Percentiles rank a stretch among this genome's conserved stretches.
These are phyloP conservation scores for Luvunga scandens DNA, from an alignment of 345 rosid genomes.

Conservation along the genomic window DNA sequence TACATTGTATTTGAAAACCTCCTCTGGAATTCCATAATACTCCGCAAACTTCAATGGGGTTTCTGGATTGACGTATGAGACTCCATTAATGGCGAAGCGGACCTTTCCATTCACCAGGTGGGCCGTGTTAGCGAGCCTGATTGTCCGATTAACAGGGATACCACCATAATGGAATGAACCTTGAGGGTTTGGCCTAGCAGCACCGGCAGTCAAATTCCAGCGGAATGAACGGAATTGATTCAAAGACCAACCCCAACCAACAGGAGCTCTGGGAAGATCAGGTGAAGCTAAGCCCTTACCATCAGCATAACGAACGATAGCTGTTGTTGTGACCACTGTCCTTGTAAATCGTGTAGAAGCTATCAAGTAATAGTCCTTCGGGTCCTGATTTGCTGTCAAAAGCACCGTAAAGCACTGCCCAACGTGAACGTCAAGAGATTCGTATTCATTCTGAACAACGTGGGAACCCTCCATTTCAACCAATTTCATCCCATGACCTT, in stretches of 20 bases:
- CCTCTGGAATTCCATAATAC: slow-evolving; percentile 40
- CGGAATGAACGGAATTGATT: slow-evolving; percentile 73
- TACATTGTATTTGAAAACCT: slow-evolving; percentile 55
- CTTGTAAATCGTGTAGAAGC: slow-evolving; percentile 63
- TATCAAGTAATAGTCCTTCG: slow-evolving; percentile 56
- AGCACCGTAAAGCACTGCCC: slow-evolving; percentile 65
- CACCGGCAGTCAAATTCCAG: slow-evolving; percentile 75
- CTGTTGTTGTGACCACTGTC: slow-evolving; percentile 32
- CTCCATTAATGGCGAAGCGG: slow-evolving; percentile 62
- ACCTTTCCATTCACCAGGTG: slow-evolving; percentile 41
- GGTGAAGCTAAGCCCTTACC: slow-evolving; percentile 36
- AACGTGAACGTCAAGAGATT: slow-evolving; percentile 65
- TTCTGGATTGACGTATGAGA: slow-evolving; percentile 47
- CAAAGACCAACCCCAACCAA: slow-evolving; percentile 76
- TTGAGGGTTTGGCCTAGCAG: slow-evolving; percentile 82
- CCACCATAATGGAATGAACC: slow-evolving; percentile 78
- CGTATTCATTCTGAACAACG: slow-evolving; percentile 56
- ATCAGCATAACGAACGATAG: slow-evolving; percentile 46
- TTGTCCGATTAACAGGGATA: slow-evolving; percentile 68
- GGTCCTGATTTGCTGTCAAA: slow-evolving; percentile 53
- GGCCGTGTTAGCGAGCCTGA: slow-evolving; percentile 52
- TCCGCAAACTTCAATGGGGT: slow-evolving; percentile 73
- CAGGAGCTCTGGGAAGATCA: slow-evolving; percentile 46
- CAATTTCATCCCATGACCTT: slow-evolving; percentile 66
- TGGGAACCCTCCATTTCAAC: slow-evolving; percentile 83